Conservation (phyloP, 2,329 filamentous ascomycete genomes). For the Teratosphaeria destructans region DNA sequence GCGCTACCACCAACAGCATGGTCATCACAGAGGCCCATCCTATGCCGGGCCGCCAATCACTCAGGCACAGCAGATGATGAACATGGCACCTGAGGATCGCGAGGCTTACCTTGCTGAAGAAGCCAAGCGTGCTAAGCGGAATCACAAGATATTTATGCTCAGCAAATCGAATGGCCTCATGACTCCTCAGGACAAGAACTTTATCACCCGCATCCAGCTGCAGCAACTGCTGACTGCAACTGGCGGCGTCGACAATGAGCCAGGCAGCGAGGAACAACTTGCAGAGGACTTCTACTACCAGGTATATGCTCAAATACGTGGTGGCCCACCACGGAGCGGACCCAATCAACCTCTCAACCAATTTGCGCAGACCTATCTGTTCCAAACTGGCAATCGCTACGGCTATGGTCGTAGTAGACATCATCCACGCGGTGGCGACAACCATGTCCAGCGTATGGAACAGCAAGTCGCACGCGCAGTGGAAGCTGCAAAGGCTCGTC, state of each 20-base stretch:
- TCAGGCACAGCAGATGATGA: constrained; percentile 62
- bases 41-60: constrained; percentile 46
- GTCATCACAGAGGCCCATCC: constrained; percentile 36
- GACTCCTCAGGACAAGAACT: constrained; percentile 99
- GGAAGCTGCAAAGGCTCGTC: constrained; percentile 92
- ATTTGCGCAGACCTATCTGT: constrained; percentile 95
- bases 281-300: constrained; percentile 98
- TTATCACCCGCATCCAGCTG: constrained; percentile 93
- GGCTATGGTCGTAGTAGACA: constrained; percentile 55
- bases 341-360: constrained; percentile 88
- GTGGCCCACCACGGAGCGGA: constrained; percentile 62
- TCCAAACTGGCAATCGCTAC: constrained; percentile 81
- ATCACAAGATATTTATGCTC: constrained; percentile 92
- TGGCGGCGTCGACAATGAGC: constrained; percentile 68
- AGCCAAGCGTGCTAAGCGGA: constrained; percentile 87
- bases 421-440: constrained; percentile 76
- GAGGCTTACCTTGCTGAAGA: constrained; percentile 78
- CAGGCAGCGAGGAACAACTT: constrained; percentile 65
- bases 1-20: constrained; percentile 17
- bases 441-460: constrained; percentile 98
- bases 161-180: constrained; percentile 94
- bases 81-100: constrained; percentile 75
- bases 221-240: constrained; percentile 92
- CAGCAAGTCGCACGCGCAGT: constrained; percentile 96
- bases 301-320: constrained; percentile 88